These are phyloP conservation scores for Bauhinia variegata DNA, from an alignment of 306 rosid genomes.

Conservation along the genomic window DNA sequence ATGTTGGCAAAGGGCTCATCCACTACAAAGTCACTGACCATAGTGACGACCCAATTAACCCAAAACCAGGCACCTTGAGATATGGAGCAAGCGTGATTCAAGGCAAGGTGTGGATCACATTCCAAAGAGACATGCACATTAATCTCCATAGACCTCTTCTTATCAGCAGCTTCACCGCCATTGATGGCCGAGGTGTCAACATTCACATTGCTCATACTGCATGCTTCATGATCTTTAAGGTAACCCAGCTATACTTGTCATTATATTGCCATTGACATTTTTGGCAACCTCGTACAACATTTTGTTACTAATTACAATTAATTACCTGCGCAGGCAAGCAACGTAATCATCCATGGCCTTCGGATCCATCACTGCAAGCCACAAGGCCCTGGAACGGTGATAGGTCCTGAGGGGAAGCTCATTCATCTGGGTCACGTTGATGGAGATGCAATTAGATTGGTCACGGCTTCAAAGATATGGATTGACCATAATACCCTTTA, in stretches of 20 bases:
- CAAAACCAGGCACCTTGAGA: constrained; percentile 31
- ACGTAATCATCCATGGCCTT: no score
- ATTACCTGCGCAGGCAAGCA: no score
- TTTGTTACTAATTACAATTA: no score
- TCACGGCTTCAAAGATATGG: constrained; percentile 41
- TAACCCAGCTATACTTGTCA: neutral
- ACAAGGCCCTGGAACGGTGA: no score
- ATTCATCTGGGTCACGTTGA: constrained; percentile 40
- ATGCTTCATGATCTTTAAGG: constrained; percentile 46
- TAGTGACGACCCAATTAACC: constrained; percentile 35
- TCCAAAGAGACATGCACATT: constrained; percentile 39
- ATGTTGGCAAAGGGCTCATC: constrained; percentile 29
- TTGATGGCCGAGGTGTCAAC: constrained; percentile 42
- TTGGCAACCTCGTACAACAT: no score
- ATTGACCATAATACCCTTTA: no score
- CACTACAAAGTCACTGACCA: constrained; percentile 41
- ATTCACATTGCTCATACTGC: constrained; percentile 35
- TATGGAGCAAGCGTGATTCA: constrained; percentile 43
- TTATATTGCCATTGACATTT: no score
- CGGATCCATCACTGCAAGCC: no score
- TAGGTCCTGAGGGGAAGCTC: no score
- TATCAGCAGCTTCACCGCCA: constrained; percentile 49
- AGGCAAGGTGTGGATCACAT: constrained; percentile 46
- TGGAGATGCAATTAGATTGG: constrained; percentile 42
- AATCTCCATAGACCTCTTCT: constrained; percentile 36